phyloP scores from a whole-genome alignment of 139 green algal species.

The Chlamydomonas schloesseri region DNA sequence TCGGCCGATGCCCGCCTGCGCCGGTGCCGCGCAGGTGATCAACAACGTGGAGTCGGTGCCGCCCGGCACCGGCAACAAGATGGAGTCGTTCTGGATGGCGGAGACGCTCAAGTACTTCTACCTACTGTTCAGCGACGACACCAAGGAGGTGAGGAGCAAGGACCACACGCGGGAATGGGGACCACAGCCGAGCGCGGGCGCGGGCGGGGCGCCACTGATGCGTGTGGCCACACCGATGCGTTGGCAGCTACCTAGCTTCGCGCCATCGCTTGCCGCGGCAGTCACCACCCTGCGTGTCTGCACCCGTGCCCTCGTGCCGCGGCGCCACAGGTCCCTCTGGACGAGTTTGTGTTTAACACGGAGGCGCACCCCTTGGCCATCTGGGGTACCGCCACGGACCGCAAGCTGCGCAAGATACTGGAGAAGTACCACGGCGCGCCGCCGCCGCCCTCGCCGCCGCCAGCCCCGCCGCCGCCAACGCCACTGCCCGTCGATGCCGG shows the following conservation, averaged over 20 bases:
- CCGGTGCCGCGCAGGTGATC: neutral
- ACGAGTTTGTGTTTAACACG: conserved; percentile 91
- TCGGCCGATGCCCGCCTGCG: too few species aligned
- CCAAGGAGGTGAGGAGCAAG: conserved; percentile 38
- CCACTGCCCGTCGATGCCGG: too few species aligned
- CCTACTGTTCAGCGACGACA: conserved; percentile 82
- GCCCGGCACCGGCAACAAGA: conserved; percentile 71
- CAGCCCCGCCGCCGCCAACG: too few species aligned
- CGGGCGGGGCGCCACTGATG: too few species aligned
- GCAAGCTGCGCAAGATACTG: neutral
- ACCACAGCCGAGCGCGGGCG: neutral
- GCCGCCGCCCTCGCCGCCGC: too few species aligned
- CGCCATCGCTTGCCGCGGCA: too few species aligned
- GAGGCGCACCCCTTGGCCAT: conserved; percentile 88
- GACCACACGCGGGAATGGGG: too few species aligned
- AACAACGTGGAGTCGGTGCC: conserved; percentile 51
- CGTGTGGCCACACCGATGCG: too few species aligned
- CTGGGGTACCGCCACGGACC: conserved; percentile 59
- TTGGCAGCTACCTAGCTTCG: too few species aligned
- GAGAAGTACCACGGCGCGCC: neutral
- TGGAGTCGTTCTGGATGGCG: conserved; percentile 90
- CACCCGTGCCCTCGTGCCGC: neutral
- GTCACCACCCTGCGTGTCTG: too few species aligned
- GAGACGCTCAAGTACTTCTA: conserved; percentile 94
- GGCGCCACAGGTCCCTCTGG: conserved; percentile 66